Evolutionary conservation across 2,329 filamentous ascomycete species (phyloP), one percentile per base, ranked within the genome.

Genomic region (Colletotrichum godetiae): DNA sequence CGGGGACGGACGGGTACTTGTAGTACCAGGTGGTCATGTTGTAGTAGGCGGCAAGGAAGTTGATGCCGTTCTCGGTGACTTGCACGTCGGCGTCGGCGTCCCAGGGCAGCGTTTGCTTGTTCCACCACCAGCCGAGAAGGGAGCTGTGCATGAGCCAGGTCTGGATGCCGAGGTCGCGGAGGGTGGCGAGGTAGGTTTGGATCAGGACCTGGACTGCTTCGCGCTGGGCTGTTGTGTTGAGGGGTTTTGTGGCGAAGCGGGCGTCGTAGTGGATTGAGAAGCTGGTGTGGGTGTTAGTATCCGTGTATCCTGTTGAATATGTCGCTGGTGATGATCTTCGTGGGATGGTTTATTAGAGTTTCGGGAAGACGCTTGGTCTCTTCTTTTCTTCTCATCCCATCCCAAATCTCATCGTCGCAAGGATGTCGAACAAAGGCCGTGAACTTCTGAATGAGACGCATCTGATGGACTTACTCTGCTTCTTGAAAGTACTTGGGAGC

Each of bases 111-210:
- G 93, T 88, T 88, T 84, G 85, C 60, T 86, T 86, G 77, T 94
- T 94, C 94, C 94, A 96, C 93, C 93, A 96, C 94, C 94, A 97
- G 7, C 94, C 94, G 37, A 97, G 85, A 35, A 96, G 84, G n/a
- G 92, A 93, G n/a, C 93, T 93, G 79, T 96, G 94, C 78, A 94
- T 93, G 73, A 96, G 89, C 94, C 94, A 96, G 6, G 94, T 95
- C 80, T 95, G 92, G 71, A 95, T 81, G 2, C 90, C 88, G 35
- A 94, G 86, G 49, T 90, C 88, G 61, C 86, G 84, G 78, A 93
- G 92, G 35, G 92, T 93, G 55, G 88, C 85, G 60, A 96, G 86
- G 80, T 95, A 96, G 33, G 93, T 91, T 77, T 92, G 90, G 65
- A 95, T 87, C 77, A 96, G 89, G 75, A 91, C 87, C 63, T 87